phyloP scores from a whole-genome alignment of 2,329 filamentous ascomycete species.

The Hymenoscyphus linearis region DNA sequence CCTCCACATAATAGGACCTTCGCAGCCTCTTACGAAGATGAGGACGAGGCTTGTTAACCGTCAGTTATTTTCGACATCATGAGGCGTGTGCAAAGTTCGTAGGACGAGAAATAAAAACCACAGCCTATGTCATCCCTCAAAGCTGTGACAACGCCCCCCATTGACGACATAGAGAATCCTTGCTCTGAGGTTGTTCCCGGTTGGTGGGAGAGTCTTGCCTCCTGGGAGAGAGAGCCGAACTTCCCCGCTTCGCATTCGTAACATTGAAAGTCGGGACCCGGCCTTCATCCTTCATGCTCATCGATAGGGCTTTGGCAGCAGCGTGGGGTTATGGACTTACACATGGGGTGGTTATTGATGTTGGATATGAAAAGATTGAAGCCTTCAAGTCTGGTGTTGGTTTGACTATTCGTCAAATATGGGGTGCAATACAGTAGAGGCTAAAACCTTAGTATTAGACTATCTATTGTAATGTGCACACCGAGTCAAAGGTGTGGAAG shows the following conservation, averaged over 20 bases:
- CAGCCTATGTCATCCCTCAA: slow-evolving; percentile 87
- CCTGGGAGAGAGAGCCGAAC: no score
- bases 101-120: slow-evolving; percentile 95
- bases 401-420: no score
- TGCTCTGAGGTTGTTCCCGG: no score
- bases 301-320: slow-evolving; percentile 83
- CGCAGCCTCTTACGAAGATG: slow-evolving; percentile 42
- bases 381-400: no score
- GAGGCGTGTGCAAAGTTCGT: slow-evolving; percentile 66
- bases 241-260: slow-evolving; percentile 94
- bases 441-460: no score
- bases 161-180: no score
- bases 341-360: slow-evolving; percentile 81
- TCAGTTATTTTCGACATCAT: slow-evolving; percentile 34
- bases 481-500: no score
- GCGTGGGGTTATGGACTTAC: slow-evolving; percentile 74
- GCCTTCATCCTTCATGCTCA: slow-evolving; percentile 80
- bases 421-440: no score
- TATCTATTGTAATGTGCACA: no score
- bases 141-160: slow-evolving; percentile 78
- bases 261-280: slow-evolving; percentile 94
- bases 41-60: not conserved
- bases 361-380: slow-evolving; percentile 90
- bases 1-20: slow-evolving; percentile 79
- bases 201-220: no score